These are phyloP conservation scores for Teunomyces atbi DNA, from an alignment of 805 yeast species.

Conservation along the genomic window DNA sequence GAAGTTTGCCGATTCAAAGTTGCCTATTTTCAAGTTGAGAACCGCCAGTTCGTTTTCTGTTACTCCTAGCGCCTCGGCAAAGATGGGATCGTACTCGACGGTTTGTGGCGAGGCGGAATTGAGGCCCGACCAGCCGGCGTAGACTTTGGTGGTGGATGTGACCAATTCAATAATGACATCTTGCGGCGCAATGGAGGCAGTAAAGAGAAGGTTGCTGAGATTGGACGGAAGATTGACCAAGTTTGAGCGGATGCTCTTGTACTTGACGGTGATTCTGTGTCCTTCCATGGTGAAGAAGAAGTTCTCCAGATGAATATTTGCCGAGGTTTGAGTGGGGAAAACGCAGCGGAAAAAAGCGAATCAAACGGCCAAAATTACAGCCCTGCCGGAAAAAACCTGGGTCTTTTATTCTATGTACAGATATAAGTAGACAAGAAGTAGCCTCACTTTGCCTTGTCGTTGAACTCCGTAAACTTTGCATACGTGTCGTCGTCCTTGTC, in stretches of 20 bases:
- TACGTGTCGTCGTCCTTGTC: conserved; percentile 13
- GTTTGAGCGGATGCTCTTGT: conserved; percentile 42
- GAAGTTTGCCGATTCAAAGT: conserved; percentile 56
- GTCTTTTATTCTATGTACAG: conserved; percentile 2
- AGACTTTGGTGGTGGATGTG: conserved; percentile 21
- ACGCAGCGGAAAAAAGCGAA: not conserved
- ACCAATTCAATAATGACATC: conserved; percentile 54
- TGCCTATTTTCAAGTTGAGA: conserved; percentile 47
- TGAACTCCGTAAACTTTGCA: conserved; percentile 13
- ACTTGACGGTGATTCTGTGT: conserved; percentile 26
- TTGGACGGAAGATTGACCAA: conserved; percentile 55
- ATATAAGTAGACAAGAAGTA: no score
- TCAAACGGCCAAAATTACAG: no score
- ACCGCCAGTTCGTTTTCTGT: conserved; percentile 37
- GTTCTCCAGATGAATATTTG: conserved; percentile 7
- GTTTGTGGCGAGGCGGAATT: conserved; percentile 27
- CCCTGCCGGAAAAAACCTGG: no score
- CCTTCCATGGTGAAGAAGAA: conserved; percentile 30
- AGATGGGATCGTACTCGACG: conserved; percentile 66
- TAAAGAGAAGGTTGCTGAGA: conserved; percentile 44
- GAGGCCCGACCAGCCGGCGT: conserved; percentile 71
- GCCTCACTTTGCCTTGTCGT: conserved; percentile 4
- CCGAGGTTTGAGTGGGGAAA: not conserved
- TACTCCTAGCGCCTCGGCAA: conserved; percentile 53
- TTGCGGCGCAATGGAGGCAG: conserved; percentile 56